Base-by-base conservation (phyloP, 192 early-diverging fungal species). In the Powellomyces hirtus region DNA sequence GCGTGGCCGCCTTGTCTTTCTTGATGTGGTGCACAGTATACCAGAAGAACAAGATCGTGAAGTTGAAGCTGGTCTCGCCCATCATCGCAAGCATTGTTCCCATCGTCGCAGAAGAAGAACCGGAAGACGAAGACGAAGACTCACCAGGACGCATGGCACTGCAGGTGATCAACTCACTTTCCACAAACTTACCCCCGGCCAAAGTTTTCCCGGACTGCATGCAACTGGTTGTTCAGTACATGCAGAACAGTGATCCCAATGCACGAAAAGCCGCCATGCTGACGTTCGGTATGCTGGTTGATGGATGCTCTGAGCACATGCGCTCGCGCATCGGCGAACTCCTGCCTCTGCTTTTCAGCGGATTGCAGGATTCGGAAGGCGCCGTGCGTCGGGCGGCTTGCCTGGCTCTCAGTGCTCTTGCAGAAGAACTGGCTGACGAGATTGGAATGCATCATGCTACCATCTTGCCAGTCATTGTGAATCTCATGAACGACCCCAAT, bases 251-350 rank as follows among this genome's bases (percentile, higher is more conserved):
- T 14, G 83, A 91, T 50, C 89, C 91, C 37, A 78, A 80, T 50
- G 86, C 78, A 69, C 86, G 94, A 57, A 93, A 93, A 74, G 93
- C 91, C 40, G 86, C 90, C 33, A 92, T 96, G 91, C 85, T 96
- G 73, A 84, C 89, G 27, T 84, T 96, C 68, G 90, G 89, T 66
- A 84, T 88, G 52, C 76, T 91, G 56, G 86, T 92, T 31, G 94
- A 97, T 73, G 91, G 92, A 11, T 91, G 90, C 55, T 90, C 92
- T 16, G 94, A 97, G 61, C 89, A 84, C 55, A 93, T 93, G 67
- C 84, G 89, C 38, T 76, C 85, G 52, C 85, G 86, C 70, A 84
- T 92, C 51, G 83, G 87, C 50, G 93, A 93, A n/a, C 79, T 97
- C 46, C 77, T 95, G 33, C 76, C 84, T 8, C 67, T 95, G 10